Evolutionary conservation across 345 rosid species (phyloP).

Genomic region (Citrus sp.): DNA sequence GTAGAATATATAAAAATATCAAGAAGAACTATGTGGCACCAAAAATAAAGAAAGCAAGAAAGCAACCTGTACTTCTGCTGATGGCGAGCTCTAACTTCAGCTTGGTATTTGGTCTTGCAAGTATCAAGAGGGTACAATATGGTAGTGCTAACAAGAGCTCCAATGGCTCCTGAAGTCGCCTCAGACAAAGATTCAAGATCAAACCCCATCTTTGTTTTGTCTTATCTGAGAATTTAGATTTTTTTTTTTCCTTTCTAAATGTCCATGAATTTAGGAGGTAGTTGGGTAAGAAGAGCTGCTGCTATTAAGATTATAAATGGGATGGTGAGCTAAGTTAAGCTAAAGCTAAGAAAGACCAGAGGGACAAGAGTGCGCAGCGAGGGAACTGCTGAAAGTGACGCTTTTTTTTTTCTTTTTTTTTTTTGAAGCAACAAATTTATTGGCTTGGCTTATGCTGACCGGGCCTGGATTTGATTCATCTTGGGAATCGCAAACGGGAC

Average conservation of each 20-base stretch:
- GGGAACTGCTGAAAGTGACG: conserved; percentile 8
- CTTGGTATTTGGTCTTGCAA: conserved; percentile 82
- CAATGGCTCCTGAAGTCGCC: conserved; percentile 84
- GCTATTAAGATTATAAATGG: background rate
- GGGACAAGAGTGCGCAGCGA: no score
- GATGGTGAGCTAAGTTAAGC: background rate
- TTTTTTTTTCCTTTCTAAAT: background rate
- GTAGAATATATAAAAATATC: no score
- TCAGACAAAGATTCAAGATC: conserved; percentile 69
- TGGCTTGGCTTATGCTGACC: no score
- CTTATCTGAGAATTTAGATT: background rate
- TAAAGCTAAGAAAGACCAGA: background rate
- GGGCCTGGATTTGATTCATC: conserved; percentile 14
- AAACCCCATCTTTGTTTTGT: conserved; percentile 33
- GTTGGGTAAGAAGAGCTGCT: background rate
- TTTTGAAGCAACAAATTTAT: no score
- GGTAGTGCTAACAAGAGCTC: conserved; percentile 69
- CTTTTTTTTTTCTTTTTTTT: background rate
- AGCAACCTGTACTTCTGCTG: conserved; percentile 64
- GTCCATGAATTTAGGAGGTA: conserved; percentile 7
- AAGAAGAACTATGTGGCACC: background rate
- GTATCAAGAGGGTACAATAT: conserved; percentile 84
- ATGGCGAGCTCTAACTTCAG: conserved; percentile 61
- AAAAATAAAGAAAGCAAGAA: background rate
- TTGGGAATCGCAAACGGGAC: conserved; percentile 31